Base-by-base conservation (phyloP, 306 rosid genomes). In the Psophocarpus tetragonolobus region DNA sequence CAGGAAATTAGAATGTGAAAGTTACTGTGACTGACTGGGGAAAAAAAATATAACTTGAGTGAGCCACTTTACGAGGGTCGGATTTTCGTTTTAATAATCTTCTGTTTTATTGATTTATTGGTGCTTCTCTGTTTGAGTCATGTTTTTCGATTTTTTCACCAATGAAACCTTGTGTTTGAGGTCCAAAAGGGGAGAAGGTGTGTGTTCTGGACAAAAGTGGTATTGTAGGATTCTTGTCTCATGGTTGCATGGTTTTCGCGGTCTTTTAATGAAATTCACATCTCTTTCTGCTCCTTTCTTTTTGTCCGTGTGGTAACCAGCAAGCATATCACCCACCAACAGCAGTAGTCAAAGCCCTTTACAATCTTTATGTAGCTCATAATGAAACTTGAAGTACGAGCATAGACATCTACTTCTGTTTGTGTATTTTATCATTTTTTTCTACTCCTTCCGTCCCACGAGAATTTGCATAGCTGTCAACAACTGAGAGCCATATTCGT, bases 51-150 rank as follows among this genome's bases (percentile, higher is more conserved):
- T 29, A 12, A 51, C 42, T 54, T 65, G 29, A 57, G 74, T 71
- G 69, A 53, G 61, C 23, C 6, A 5, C 71, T 75, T 60, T 24
- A 51, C 7, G 32, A 26, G 58, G 71, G 56, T 44, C 3, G 12
- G 57, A 51, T 27, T 80, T 70, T 53, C 3, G 2, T 76, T 23
- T 32, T 76, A 26, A 27, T 57, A 57, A 58, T 45, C 24, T 65
- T 68, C 73, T 10, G n/a, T 71, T 30, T 51, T 71, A 68, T 75
- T 48, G 44, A 79, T 48, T 47, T 79, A 58, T 45, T 75, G 6
- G 24, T 57, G 21, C 3, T 63, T 82, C 63, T 44, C 11, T 76
- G 48, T 44, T 73, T 4, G 3, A 33, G 8, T 54, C 66, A 39
- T 77, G 10, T 20, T 66, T 45, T 75, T 18, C 0, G 6, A 11